phyloP scores from a whole-genome alignment of 192 early-diverging fungal genomes.

The Linnemannia exigua region DNA sequence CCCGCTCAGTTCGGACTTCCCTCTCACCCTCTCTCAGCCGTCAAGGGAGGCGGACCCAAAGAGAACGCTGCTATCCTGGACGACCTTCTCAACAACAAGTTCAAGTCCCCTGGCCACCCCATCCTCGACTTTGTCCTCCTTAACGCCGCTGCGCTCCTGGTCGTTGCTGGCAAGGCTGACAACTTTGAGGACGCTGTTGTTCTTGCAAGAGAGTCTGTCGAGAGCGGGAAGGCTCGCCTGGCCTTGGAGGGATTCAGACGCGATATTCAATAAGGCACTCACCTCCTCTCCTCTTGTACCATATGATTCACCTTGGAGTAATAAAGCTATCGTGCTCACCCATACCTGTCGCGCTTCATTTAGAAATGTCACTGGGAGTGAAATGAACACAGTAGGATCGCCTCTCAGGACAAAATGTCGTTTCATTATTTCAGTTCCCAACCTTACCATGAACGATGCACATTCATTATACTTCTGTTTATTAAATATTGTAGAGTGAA shows the following conservation, averaged over 20 bases:
- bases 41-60: conserved; percentile 76
- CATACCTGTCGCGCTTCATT: background rate
- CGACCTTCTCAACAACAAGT: conserved; percentile 75
- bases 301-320: background rate
- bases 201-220: conserved; percentile 81
- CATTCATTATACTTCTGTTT: too few relatives aligned
- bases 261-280: conserved; percentile 48
- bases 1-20: conserved; percentile 92
- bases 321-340: background rate
- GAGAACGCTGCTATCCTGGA: conserved; percentile 84
- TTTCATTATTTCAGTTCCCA: too few relatives aligned
- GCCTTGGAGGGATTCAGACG: conserved; percentile 75
- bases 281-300: background rate
- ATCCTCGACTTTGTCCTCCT: conserved; percentile 94
- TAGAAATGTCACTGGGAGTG: too few relatives aligned
- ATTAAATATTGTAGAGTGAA: too few relatives aligned
- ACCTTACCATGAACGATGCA: too few relatives aligned
- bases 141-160: conserved; percentile 91
- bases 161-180: conserved; percentile 80
- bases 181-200: conserved; percentile 83
- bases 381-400: too few relatives aligned
- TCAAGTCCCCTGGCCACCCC: conserved; percentile 70
- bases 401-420: too few relatives aligned
- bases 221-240: conserved; percentile 74
- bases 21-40: conserved; percentile 76